Percentiles rank a stretch among this genome's conserved stretches.
These are phyloP conservation scores for Paraglomus occultum DNA, from an alignment of 192 early-diverging fungal genomes.

Conservation along the genomic window DNA sequence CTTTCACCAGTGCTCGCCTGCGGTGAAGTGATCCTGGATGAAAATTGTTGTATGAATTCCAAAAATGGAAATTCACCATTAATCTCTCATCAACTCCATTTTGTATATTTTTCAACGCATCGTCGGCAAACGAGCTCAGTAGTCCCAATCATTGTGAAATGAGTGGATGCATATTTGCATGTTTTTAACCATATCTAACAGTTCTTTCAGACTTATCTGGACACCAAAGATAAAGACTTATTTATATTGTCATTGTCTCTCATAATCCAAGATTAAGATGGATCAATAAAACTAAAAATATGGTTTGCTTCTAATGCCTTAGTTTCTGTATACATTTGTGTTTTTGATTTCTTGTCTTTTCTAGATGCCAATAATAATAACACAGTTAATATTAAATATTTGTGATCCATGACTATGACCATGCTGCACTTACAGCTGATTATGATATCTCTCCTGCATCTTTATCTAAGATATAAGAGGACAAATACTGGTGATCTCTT, in stretches of 20 bases:
- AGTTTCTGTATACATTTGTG: neutral
- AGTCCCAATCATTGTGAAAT: too few relatives aligned
- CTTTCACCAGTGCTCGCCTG: too few relatives aligned
- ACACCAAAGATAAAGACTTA: neutral
- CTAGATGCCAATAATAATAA: conserved; percentile 15
- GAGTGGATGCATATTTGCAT: neutral
- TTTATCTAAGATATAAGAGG: conserved; percentile 11
- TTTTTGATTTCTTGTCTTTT: conserved; percentile 7
- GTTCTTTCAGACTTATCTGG: neutral
- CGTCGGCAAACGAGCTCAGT: too few relatives aligned
- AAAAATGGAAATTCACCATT: too few relatives aligned
- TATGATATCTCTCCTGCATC: conserved; percentile 13
- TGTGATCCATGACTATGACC: conserved; percentile 4
- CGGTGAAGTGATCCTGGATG: too few relatives aligned
- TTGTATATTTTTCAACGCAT: too few relatives aligned
- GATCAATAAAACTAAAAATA: conserved; percentile 11
- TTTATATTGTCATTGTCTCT: neutral
- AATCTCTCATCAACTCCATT: too few relatives aligned
- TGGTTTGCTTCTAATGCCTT: neutral
- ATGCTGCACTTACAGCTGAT: conserved; percentile 7
- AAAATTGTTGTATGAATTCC: too few relatives aligned
- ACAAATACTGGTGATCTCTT: neutral
- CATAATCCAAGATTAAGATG: conserved; percentile 1
- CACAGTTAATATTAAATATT: conserved; percentile 7
- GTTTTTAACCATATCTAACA: conserved; percentile 15